These are phyloP conservation scores for Teunomyces funiuensis DNA, from an alignment of 805 yeast genomes.

Conservation along the genomic window DNA sequence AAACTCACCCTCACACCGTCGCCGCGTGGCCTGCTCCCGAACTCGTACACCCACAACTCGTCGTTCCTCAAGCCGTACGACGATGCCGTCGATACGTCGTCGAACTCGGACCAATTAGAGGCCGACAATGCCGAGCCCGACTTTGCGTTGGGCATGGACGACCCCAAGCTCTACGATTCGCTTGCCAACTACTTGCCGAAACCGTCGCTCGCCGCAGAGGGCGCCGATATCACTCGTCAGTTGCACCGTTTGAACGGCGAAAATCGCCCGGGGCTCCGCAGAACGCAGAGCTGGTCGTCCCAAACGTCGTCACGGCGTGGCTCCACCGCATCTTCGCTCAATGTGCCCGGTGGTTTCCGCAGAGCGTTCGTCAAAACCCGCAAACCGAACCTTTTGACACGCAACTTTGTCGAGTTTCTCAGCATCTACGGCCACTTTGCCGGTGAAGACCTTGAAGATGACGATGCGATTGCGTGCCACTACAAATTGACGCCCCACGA, in stretches of 20 bases:
- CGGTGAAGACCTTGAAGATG: constrained; percentile 76
- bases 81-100: constrained; percentile 1
- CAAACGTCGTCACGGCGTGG: constrained; percentile 44
- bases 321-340: constrained; percentile 64
- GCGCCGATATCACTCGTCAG: constrained; percentile 55
- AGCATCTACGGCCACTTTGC: constrained; percentile 85
- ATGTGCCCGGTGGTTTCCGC: constrained; percentile 83
- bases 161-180: constrained; percentile 31
- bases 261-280: constrained; percentile 4
- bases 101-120: background rate
- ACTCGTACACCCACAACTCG: constrained; percentile 9
- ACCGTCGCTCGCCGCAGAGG: constrained; percentile 39
- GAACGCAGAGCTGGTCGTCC: constrained; percentile 23
- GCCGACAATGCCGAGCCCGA: constrained; percentile 12
- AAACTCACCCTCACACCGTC: constrained; percentile 20
- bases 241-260: constrained; percentile 29
- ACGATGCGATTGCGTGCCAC: constrained; percentile 55
- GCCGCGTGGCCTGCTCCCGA: constrained; percentile 24
- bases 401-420: constrained; percentile 73
- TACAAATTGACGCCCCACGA: constrained; percentile 39
- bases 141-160: constrained; percentile 24
- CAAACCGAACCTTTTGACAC: constrained; percentile 53
- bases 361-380: constrained; percentile 55
- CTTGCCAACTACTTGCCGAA: constrained; percentile 40
- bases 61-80: constrained; percentile 1